Conservation (phyloP, 228 moss, liverwort and hornwort species). For the Sphagnum fallax region DNA sequence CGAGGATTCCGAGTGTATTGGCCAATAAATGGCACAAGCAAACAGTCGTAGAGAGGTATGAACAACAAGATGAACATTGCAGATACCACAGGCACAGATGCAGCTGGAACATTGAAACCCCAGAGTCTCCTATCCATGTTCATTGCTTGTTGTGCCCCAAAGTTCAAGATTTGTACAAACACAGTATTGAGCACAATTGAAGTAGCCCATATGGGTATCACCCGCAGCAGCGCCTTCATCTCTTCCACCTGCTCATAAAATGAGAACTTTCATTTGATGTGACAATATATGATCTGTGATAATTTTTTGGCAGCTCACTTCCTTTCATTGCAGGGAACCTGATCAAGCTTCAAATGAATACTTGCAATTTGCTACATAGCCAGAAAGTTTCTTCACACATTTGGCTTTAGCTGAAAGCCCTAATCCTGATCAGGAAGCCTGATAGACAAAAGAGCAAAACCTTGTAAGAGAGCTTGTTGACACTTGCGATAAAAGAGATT, state of each 20-base stretch:
- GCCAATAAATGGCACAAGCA: slow-evolving; percentile 39
- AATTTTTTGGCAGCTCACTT: too few species aligned
- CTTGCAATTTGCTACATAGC: not conserved
- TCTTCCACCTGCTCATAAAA: slow-evolving; percentile 41
- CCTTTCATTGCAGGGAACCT: too few species aligned
- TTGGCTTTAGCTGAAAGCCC: too few species aligned
- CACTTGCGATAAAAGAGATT: too few species aligned
- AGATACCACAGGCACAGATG: slow-evolving; percentile 34
- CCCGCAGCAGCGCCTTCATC: slow-evolving; percentile 39
- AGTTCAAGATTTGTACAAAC: slow-evolving; percentile 47
- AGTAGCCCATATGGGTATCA: slow-evolving; percentile 52
- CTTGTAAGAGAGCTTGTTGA: too few species aligned
- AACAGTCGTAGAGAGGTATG: slow-evolving; percentile 43
- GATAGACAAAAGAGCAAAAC: too few species aligned
- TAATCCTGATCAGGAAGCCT: too few species aligned
- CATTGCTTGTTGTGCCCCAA: slow-evolving; percentile 39
- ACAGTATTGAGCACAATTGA: slow-evolving; percentile 40
- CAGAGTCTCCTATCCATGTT: slow-evolving; percentile 46
- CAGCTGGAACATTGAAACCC: slow-evolving; percentile 26
- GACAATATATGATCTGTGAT: too few species aligned
- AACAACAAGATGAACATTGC: slow-evolving; percentile 32
- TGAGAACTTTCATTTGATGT: too few species aligned
- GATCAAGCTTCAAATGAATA: too few species aligned
- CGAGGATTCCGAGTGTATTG: slow-evolving; percentile 37
- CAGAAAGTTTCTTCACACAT: too few species aligned